Evolutionary conservation across 257 asterid species (phyloP), one percentile per base, ranked within the genome.

Genomic region (Solanum sparsipilum): DNA sequence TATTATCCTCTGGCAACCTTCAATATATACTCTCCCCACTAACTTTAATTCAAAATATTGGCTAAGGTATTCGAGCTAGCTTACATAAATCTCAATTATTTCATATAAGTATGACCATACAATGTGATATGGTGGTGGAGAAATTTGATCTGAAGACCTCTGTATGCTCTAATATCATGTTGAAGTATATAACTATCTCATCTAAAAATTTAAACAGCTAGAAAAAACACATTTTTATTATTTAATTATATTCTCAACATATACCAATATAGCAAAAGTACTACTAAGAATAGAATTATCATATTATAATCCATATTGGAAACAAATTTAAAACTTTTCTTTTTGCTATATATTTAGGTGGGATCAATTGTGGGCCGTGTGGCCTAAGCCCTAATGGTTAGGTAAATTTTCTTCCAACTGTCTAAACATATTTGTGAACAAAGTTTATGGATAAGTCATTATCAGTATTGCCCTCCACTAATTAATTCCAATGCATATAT

Each of bases 91-190:
- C 13, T 60, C 13, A 60, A 23, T 60, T 23, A 60, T 23, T 21
- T 23, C 29, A 60, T 60, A 60, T 60, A 9, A 16, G 1, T 16
- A 18, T 52, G n/a, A 52, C 0, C 63, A 52, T 6, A 6, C 20
- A 7, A 16, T 15, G 4, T 2, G 8, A 16, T 52, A 52, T 16
- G 18, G 18, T 46, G 1, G 4, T 1, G 4, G 0, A 6, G 9
- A 52, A 2, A 52, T 52, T 52, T 5, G 9, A 52, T 52, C 0
- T 52, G 1, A 52, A 16, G 9, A 16, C 0, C 0, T 52, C 9
- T 52, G 0, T 18, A 1, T 52, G 9, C n/a, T 52, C 0, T 18
- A 0, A 56, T 18, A 18, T 1, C n/a, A 52, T 0, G 4, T 52
- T 52, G n/a, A 58, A 20, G 12, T 21, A 0, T 58, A 21, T 58